A percentile compares a stretch with the other conserved stretches of the same genome.
These are phyloP conservation scores for Metschnikowia shivogae DNA, from an alignment of 805 yeast genomes.

Conservation along the genomic window DNA sequence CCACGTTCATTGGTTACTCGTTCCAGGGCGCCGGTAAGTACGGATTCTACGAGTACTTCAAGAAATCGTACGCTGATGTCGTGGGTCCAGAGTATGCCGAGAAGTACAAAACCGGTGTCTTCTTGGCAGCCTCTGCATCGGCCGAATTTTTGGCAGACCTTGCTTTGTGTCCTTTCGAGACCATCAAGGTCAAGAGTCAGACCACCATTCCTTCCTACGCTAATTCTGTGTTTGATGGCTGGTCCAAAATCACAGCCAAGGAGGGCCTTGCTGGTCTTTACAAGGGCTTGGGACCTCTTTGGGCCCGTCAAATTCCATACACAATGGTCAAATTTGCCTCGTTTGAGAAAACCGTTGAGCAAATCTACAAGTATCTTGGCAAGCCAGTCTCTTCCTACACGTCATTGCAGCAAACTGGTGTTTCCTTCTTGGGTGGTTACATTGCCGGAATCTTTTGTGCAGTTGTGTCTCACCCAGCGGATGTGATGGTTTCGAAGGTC, in stretches of 20 bases:
- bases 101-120: constrained; percentile 69
- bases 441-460: constrained; percentile 98
- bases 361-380: constrained; percentile 70
- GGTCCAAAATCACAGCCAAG: constrained; percentile 55
- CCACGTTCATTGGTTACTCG: constrained; percentile 89
- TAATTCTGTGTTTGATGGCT: constrained; percentile 57
- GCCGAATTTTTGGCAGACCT: constrained; percentile 94
- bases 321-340: constrained; percentile 97
- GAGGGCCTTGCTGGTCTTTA: constrained; percentile 77
- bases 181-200: constrained; percentile 91
- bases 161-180: constrained; percentile 88
- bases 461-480: constrained; percentile 96
- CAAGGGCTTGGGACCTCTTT: constrained; percentile 85
- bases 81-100: constrained; percentile 61
- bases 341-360: constrained; percentile 85
- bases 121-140: constrained; percentile 80
- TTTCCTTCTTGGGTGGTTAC: constrained; percentile 92
- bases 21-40: constrained; percentile 97
- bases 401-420: constrained; percentile 81
- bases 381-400: constrained; percentile 69
- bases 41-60: constrained; percentile 91
- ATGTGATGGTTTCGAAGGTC: constrained; percentile 93
- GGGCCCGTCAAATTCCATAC: constrained; percentile 98
- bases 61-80: constrained; percentile 65
- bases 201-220: constrained; percentile 89